Evolutionary conservation across 441 rosid genomes (phyloP).

Genomic region (Pelargonium fulgidum): DNA sequence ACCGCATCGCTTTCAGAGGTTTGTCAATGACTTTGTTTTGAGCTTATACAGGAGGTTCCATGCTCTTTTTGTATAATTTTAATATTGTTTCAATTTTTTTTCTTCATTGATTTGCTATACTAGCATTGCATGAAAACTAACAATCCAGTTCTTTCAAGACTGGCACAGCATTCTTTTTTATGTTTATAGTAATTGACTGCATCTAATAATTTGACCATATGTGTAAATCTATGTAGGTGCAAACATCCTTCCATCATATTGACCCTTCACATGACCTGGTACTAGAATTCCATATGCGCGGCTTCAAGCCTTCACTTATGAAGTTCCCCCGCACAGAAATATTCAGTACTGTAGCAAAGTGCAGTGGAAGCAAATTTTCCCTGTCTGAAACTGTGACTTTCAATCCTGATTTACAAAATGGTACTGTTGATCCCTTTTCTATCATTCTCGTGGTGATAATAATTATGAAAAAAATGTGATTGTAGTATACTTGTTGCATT

Average conservation of each 20-base stretch:
- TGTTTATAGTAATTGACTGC: slow-evolving; percentile 15
- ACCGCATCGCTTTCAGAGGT: slow-evolving; percentile 76
- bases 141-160: neutral
- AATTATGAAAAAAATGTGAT: slow-evolving; percentile 13
- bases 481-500: slow-evolving; percentile 17
- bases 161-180: neutral
- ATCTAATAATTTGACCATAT: slow-evolving; percentile 16
- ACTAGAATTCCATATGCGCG: slow-evolving; percentile 59
- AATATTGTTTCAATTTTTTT: neutral
- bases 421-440: slow-evolving; percentile 32
- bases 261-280: slow-evolving; percentile 87
- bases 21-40: slow-evolving; percentile 28
- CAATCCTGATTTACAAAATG: slow-evolving; percentile 40
- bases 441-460: neutral
- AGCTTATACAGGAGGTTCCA: slow-evolving; percentile 22
- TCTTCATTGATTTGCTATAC: neutral
- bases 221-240: slow-evolving; percentile 41
- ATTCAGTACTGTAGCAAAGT: slow-evolving; percentile 61
- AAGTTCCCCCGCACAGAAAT: slow-evolving; percentile 77
- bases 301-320: slow-evolving; percentile 49
- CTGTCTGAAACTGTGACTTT: slow-evolving; percentile 60
- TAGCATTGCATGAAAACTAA: neutral
- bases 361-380: slow-evolving; percentile 63
- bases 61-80: slow-evolving; percentile 8
- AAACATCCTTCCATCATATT: slow-evolving; percentile 66